Evolutionary conservation across 192 early-diverging fungal species (phyloP).

Genomic region (Globomyces pollinis-pini): DNA sequence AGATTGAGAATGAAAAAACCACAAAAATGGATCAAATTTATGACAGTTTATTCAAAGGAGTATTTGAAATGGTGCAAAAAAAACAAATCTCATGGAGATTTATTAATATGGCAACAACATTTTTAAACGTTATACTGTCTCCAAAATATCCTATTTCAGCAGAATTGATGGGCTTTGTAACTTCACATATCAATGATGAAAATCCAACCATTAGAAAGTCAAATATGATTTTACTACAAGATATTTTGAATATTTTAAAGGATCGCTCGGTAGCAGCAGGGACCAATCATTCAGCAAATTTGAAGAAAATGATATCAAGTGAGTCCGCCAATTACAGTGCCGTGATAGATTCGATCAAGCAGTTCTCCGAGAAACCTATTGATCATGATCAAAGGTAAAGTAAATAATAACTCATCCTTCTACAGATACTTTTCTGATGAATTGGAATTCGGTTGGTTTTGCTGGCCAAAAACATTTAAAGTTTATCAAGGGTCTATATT

Average conservation of each 20-base stretch:
- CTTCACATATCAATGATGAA: slow-evolving; percentile 60
- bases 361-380: neutral
- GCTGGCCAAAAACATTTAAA: slow-evolving; percentile 59
- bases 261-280: slow-evolving; percentile 39
- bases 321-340: slow-evolving; percentile 1
- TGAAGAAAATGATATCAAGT: slow-evolving; percentile 8
- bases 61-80: too few species aligned
- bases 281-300: slow-evolving; percentile 7
- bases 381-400: too few species aligned
- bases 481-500: slow-evolving; percentile 33
- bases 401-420: neutral
- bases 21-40: neutral
- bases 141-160: slow-evolving; percentile 49
- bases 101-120: slow-evolving; percentile 68
- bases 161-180: slow-evolving; percentile 48
- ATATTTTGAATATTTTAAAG: slow-evolving; percentile 63
- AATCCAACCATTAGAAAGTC: slow-evolving; percentile 64
- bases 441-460: slow-evolving; percentile 66
- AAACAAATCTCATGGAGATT: slow-evolving; percentile 62
- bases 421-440: slow-evolving; percentile 46
- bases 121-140: slow-evolving; percentile 65
- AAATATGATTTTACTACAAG: slow-evolving; percentile 48
- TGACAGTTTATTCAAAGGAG: too few species aligned
- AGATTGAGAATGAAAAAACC: neutral
- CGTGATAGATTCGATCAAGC: neutral